Base-by-base conservation (phyloP, 768 basidiomycete genomes). In the Mycena filopes region DNA sequence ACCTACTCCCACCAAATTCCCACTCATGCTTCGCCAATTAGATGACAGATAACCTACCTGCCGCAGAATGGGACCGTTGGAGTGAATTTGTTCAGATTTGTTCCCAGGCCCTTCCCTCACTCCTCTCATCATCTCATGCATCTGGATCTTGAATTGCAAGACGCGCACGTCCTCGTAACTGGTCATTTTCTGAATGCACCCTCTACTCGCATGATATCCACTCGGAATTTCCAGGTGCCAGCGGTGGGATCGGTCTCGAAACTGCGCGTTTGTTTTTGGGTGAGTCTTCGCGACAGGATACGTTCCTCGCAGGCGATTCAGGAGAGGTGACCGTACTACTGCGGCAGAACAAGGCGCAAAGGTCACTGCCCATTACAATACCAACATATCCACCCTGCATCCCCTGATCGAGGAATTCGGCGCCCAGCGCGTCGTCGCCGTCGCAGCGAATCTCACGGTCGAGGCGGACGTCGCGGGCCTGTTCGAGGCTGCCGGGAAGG, bases 351-450 rank as follows among this genome's bases (percentile, higher is more conserved):
- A 89, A 67, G 90, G 89, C 11, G 89, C 91, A 0, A 83, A 82
- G 55, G 90, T 93, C 12, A 87, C 89, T 0, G 90, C 90, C 0
- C 89, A 92, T 71, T 93, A 89, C 74, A 87, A 90, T 73, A 82
- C 84, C 10, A 87, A 84, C 54, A 67, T 74, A 20, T 70, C 72
- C 1, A 73, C 84, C 0, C 74, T 90, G 25, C 74, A 80, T 5
- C 73, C 78, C 1, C 77, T 90, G 10, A 48, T 77, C 25, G 72
- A 72, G 31, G 72, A 77, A 51, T 84, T 81, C 63, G 78, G 78
- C 12, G 55, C 77, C 5, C 56, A 71, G 9, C 75, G 74, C 18
- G 63, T 81, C 4, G 78, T 80, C 40, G 73, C 77, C 1, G 75
- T 85, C 18, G 85, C 87, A 69, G 89, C 88, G 1, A 81, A 93